These are phyloP conservation scores for Scutellaria galericulata DNA, from an alignment of 257 asterid species.

Conservation along the genomic window DNA sequence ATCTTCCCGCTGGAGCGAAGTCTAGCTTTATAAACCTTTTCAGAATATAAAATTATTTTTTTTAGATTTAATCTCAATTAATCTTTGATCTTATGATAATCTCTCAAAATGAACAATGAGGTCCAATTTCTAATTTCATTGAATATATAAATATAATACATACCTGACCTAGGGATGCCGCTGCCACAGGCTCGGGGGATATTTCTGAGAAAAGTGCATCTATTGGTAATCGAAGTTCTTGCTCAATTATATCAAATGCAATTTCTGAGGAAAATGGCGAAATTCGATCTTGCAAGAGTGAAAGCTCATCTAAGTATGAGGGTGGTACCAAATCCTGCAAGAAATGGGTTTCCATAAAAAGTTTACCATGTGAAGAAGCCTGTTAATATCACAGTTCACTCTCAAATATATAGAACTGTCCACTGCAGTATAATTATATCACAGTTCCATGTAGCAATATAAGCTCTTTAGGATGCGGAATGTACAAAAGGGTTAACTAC, in stretches of 20 bases:
- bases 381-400: slow-evolving; percentile 18
- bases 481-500: slow-evolving; percentile 2
- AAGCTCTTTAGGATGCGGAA: not conserved
- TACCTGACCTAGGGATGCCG: slow-evolving; percentile 99
- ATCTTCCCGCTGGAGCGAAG: slow-evolving; percentile 71
- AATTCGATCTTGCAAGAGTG: slow-evolving; percentile 90
- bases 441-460: slow-evolving; percentile 23
- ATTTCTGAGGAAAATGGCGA: slow-evolving; percentile 84
- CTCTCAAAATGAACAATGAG: slow-evolving; percentile 16
- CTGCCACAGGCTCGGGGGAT: slow-evolving; percentile 96
- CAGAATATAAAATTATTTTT: slow-evolving; percentile 32
- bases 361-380: slow-evolving; percentile 21
- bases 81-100: slow-evolving; percentile 21
- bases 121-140: slow-evolving; percentile 17
- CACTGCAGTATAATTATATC: slow-evolving; percentile 1
- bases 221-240: slow-evolving; percentile 84
- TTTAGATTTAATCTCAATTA: slow-evolving; percentile 18
- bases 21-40: slow-evolving; percentile 97
- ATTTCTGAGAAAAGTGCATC: slow-evolving; percentile 86
- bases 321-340: slow-evolving; percentile 93
- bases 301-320: slow-evolving; percentile 89
- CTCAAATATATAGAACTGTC: slow-evolving; percentile 26
- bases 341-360: slow-evolving; percentile 12
- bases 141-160: slow-evolving; percentile 16
- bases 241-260: slow-evolving; percentile 85